phyloP scores from a whole-genome alignment of 352 stramenopile genomes.

The Pythium dissotocum region DNA sequence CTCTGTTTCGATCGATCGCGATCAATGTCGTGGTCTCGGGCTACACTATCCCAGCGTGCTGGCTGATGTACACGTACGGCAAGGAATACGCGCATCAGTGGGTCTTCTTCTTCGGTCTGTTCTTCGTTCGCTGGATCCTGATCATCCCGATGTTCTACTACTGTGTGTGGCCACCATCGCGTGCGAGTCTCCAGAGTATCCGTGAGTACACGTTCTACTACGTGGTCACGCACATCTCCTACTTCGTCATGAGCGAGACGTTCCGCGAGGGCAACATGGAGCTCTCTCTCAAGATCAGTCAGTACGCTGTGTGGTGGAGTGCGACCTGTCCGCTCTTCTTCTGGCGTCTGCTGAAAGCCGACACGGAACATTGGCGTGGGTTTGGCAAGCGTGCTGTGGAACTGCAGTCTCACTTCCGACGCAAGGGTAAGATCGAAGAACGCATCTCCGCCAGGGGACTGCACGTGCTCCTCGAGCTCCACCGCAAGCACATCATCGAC shows the following conservation, averaged over 20 bases:
- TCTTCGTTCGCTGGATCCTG: constrained; percentile 12
- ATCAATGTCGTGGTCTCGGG: constrained; percentile 37
- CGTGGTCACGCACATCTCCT: constrained; percentile 18
- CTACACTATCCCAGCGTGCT: constrained; percentile 36
- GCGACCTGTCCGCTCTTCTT: constrained; percentile 37
- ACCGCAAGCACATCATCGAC: too few relatives aligned
- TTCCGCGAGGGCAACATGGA: constrained; percentile 25
- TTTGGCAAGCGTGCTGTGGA: constrained; percentile 26
- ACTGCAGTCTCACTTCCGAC: constrained; percentile 32
- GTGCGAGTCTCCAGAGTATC: constrained; percentile 16
- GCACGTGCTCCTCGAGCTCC: constrained; percentile 48
- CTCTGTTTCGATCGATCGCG: constrained; percentile 37
- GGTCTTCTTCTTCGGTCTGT: constrained; percentile 20
- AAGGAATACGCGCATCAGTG: constrained; percentile 6
- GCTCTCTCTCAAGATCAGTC: constrained; percentile 26
- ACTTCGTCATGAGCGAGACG: constrained; percentile 21
- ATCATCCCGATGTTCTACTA: constrained; percentile 31
- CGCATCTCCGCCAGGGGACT: constrained; percentile 47
- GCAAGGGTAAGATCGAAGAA: constrained; percentile 36
- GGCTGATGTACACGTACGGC: constrained; percentile 27
- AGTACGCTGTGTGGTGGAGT: constrained; percentile 31
- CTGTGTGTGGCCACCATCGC: constrained; percentile 17
- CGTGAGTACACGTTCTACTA: constrained; percentile 26
- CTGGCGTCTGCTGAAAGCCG: constrained; percentile 34
- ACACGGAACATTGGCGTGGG: constrained; percentile 34